Evolutionary conservation across 78 protist genomes (phyloP).

Genomic region (Dictyostelium capitatum): DNA sequence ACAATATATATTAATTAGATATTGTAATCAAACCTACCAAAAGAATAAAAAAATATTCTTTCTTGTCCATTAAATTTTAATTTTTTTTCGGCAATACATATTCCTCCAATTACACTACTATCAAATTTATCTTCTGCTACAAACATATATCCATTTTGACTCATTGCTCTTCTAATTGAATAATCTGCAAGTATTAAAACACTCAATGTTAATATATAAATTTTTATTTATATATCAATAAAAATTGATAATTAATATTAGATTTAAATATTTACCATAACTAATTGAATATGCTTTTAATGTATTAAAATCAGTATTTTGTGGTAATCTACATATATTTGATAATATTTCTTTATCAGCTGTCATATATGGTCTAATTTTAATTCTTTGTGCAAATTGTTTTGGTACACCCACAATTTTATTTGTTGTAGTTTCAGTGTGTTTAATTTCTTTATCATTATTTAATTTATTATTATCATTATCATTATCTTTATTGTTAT

Average conservation of each 20-base stretch:
- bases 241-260: not conserved
- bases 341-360: slow-evolving; percentile 55
- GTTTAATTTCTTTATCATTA: not conserved
- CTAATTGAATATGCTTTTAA: slow-evolving; percentile 66
- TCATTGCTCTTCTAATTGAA: slow-evolving; percentile 68
- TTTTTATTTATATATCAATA: not conserved
- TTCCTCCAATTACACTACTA: slow-evolving; percentile 44
- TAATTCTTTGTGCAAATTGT: slow-evolving; percentile 8
- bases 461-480: not conserved
- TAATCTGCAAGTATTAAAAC: no score
- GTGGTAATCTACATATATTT: slow-evolving; percentile 62
- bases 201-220: no score
- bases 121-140: slow-evolving; percentile 58
- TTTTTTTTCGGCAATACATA: slow-evolving; percentile 55
- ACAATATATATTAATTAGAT: not conserved
- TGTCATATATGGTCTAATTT: slow-evolving; percentile 47
- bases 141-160: slow-evolving; percentile 72
- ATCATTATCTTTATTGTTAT: not conserved
- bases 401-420: no score
- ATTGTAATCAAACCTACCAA: not conserved
- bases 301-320: slow-evolving; percentile 15
- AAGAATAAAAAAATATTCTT: slow-evolving; percentile 63
- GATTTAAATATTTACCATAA: slow-evolving; percentile 31
- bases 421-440: not conserved
- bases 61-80: slow-evolving; percentile 57